Conservation (phyloP, 257 asterid species). For the Solanum corneliomulleri region DNA sequence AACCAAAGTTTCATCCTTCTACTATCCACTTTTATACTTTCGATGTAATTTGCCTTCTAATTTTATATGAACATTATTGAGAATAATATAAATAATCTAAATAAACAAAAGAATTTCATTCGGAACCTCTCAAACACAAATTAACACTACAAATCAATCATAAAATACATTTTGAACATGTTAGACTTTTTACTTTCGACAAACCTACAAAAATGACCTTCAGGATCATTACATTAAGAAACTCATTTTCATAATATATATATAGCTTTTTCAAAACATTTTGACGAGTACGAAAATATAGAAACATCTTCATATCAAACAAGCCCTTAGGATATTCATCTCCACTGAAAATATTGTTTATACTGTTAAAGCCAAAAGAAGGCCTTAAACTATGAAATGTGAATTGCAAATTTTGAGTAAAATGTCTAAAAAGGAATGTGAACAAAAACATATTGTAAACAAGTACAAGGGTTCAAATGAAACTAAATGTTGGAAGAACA, state of each 20-base stretch:
- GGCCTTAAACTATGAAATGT: neutral
- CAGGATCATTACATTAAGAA: neutral
- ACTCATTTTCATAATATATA: neutral
- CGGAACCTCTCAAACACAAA: too few relatives aligned
- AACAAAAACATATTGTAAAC: neutral
- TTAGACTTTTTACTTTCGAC: too few relatives aligned
- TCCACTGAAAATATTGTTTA: too few relatives aligned
- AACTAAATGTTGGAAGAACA: neutral
- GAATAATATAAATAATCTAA: too few relatives aligned
- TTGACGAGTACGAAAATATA: accelerated
- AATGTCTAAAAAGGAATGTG: neutral
- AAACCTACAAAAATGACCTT: neutral
- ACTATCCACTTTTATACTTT: too few relatives aligned
- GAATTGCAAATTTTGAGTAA: neutral
- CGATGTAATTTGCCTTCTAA: too few relatives aligned
- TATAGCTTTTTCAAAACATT: neutral
- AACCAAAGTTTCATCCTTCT: too few relatives aligned
- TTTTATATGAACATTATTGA: too few relatives aligned
- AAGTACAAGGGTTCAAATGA: neutral
- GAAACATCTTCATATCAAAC: neutral
- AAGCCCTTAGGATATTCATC: neutral
- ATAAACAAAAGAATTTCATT: too few relatives aligned
- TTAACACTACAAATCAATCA: too few relatives aligned
- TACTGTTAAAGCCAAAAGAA: neutral
- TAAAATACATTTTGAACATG: too few relatives aligned